Base-by-base conservation (phyloP, 441 rosid genomes). In the Populus hybrid region DNA sequence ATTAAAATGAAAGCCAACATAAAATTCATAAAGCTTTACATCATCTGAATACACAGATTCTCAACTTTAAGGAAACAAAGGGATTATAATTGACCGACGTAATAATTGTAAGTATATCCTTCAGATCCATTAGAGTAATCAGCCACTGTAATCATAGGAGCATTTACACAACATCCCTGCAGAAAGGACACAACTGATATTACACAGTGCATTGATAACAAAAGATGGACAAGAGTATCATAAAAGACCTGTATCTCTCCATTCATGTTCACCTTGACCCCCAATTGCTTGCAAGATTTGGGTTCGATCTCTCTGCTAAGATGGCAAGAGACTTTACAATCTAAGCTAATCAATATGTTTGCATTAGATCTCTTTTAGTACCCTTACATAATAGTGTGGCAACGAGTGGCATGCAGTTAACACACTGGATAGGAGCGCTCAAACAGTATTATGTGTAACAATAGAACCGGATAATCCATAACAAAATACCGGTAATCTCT, bases 91-190 rank as follows among this genome's bases (percentile, higher is more conserved):
- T 79, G 78, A 86, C 98, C 59, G 84, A 91, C 98, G 76, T 87
- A 97, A 79, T 95, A 97, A 86, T 95, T 97, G 80, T 97, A 97
- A 11, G 94, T 86, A 78, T 97, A 95, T 83, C 97, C 99, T 83
- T 93, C 95, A n/a, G 98, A 97, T 81, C 99, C 97, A 73, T 87
- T 91, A 76, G 97, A 95, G 77, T 95, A 97, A 87, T 97, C 98
- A 11, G 95, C 99, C 69, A 97, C 99, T 2, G 99, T 97, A 84
- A 97, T 97, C 99, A 95, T 97, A 61, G 99, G 99, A 74, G 99
- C 99, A 79, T 97, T 95, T 69, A 95, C 99, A 71, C 99, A 97
- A 81, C 97, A 88, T 84, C 98, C 99, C 99, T 97, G 91, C 84
- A 86, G 75, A 65, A 69, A 83, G 80, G 32, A 23, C 80, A 80